Percentiles rank a stretch among this genome's conserved stretches.
Evolutionary conservation across 2,329 filamentous ascomycete species (phyloP).

Genomic region (Didymellaceae sp.): DNA sequence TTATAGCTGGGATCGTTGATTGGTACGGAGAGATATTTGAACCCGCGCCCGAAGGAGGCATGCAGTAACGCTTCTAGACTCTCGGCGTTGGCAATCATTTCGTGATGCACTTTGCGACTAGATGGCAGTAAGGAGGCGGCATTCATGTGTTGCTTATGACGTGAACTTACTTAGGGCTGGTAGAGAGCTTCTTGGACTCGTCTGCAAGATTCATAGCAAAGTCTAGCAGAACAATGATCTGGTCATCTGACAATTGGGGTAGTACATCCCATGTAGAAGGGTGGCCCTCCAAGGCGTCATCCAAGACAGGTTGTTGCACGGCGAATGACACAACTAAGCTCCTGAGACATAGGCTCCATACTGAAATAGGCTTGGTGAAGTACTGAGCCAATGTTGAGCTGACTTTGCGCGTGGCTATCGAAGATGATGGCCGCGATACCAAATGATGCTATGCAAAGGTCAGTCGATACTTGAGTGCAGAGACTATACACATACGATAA

Average conservation of each 20-base stretch:
- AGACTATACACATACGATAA: conserved; percentile 35
- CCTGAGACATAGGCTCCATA: conserved; percentile 70
- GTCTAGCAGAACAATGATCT: conserved; percentile 67
- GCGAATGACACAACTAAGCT: conserved; percentile 68
- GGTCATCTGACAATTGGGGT: conserved; percentile 55
- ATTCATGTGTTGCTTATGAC: neutral
- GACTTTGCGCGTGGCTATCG: conserved; percentile 74
- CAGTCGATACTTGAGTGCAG: conserved; percentile 5
- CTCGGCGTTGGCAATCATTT: conserved; percentile 59
- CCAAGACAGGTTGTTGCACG: conserved; percentile 54
- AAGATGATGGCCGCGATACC: conserved; percentile 50
- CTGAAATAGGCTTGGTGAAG: conserved; percentile 72
- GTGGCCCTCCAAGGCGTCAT: conserved; percentile 56
- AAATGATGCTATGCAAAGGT: conserved; percentile 36
- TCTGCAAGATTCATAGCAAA: conserved; percentile 70
- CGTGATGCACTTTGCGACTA: conserved; percentile 57
- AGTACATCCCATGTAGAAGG: conserved; percentile 56
- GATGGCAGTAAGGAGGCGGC: conserved; percentile 3
- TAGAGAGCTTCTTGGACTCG: conserved; percentile 72
- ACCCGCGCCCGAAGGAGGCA: conserved; percentile 46
- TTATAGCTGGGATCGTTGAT: conserved; percentile 33
- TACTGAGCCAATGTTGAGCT: conserved; percentile 79
- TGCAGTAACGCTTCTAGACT: conserved; percentile 59
- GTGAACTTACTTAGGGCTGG: conserved; percentile 55
- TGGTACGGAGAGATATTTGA: conserved; percentile 40